phyloP scores from a whole-genome alignment of 345 rosid species.

The Leavenworthia alabamica region DNA sequence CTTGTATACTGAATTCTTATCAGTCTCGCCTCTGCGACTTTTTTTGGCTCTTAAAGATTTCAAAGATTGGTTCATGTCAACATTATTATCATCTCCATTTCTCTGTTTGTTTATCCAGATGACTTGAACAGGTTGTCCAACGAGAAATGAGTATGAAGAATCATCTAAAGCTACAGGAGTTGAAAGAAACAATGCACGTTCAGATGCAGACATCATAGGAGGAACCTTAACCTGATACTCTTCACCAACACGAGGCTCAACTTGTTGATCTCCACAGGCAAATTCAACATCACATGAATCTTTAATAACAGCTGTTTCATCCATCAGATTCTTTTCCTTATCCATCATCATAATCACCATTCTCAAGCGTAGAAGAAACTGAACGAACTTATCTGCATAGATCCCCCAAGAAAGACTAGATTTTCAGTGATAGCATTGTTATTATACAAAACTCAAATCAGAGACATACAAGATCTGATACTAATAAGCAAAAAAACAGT shows the following conservation, averaged over 20 bases:
- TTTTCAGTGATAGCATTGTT: slow-evolving; percentile 9
- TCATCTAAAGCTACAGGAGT: slow-evolving; percentile 38
- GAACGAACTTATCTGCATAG: slow-evolving; percentile 8
- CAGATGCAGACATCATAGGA: slow-evolving; percentile 44
- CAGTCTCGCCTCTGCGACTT: slow-evolving; percentile 25
- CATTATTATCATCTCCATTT: slow-evolving; percentile 21
- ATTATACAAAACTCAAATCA: slow-evolving; percentile 4
- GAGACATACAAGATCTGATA: slow-evolving; percentile 18
- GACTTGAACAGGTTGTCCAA: slow-evolving; percentile 47
- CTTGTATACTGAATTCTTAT: slow-evolving; percentile 20
- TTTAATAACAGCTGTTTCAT: slow-evolving; percentile 29
- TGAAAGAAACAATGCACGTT: slow-evolving; percentile 31
- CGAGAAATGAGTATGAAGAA: slow-evolving; percentile 39
- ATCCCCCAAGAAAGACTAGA: neutral
- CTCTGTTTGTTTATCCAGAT: slow-evolving; percentile 34
- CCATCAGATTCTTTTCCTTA: slow-evolving; percentile 27
- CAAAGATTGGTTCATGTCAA: slow-evolving; percentile 31
- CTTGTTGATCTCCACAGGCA: slow-evolving; percentile 43
- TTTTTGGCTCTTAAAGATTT: slow-evolving; percentile 36
- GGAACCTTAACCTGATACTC: slow-evolving; percentile 62
- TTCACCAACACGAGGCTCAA: slow-evolving; percentile 56
- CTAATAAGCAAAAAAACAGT: neutral
- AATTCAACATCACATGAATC: slow-evolving; percentile 39
- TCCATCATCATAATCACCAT: slow-evolving; percentile 27
- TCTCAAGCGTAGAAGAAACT: slow-evolving; percentile 39